Conservation (phyloP, 164 flowering plant species). For the Vitis vinifera region ASM3070453v1 NC_081810.1:6163501-6164000, state of each 20-base stretch:
- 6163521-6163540: slow-evolving; percentile 38
- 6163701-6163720: slow-evolving; percentile 3
- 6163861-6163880: slow-evolving; percentile 70
- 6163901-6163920: slow-evolving; percentile 58
- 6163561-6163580: slow-evolving; percentile 1
- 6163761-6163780: slow-evolving; percentile 18
- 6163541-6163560: slow-evolving; percentile 7
- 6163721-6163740: not conserved
- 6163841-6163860: slow-evolving; percentile 61
- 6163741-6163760: slow-evolving; percentile 2
- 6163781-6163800: slow-evolving; percentile 32
- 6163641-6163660: not conserved
- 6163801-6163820: slow-evolving; percentile 57
- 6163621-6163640: not conserved
- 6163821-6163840: slow-evolving; percentile 81
- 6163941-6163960: slow-evolving; percentile 16
- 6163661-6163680: not conserved
- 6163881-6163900: slow-evolving; percentile 47
- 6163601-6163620: not conserved
- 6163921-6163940: slow-evolving; percentile 13
- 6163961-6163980: slow-evolving; percentile 12
- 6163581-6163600: not conserved
- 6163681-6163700: not conserved
- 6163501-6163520: slow-evolving; percentile 77
- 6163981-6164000: slow-evolving; percentile 15